These are phyloP conservation scores for Mortierella sp. DNA, from an alignment of 371 early-diverging fungal species.

Conservation along the genomic window DNA sequence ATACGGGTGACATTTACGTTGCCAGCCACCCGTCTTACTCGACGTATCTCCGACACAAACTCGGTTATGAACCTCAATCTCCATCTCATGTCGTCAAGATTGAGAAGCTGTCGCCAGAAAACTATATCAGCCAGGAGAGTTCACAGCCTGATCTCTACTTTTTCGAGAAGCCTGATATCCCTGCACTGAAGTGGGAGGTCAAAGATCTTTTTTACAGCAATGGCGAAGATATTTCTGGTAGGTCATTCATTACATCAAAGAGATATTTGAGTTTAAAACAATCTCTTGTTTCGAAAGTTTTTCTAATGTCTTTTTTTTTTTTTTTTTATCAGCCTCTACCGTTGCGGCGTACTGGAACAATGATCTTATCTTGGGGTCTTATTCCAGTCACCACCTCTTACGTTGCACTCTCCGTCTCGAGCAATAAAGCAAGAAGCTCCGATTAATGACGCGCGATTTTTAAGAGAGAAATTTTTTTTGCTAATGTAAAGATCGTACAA, in stretches of 20 bases:
- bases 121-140: constrained; percentile 41
- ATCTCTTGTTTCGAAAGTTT: not conserved
- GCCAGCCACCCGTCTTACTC: constrained; percentile 54
- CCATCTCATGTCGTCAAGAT: constrained; percentile 56
- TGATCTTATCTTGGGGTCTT: constrained; percentile 46
- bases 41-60: constrained; percentile 46
- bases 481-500: too few species aligned
- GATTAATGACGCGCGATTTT: too few species aligned
- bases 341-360: constrained; percentile 47
- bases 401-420: constrained; percentile 40
- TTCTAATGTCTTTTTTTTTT: not conserved
- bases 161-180: constrained; percentile 33
- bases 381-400: constrained; percentile 41
- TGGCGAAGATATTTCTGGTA: constrained; percentile 55
- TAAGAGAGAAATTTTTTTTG: too few species aligned
- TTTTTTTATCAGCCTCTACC: constrained; percentile 29
- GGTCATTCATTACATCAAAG: not conserved
- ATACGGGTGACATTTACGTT: constrained; percentile 53
- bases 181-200: constrained; percentile 51
- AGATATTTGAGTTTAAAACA: not conserved
- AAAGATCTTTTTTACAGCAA: constrained; percentile 51
- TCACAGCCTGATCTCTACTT: constrained; percentile 37
- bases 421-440: constrained; percentile 24
- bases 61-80: constrained; percentile 47
- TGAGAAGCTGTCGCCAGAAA: constrained; percentile 45